phyloP scores from a whole-genome alignment of 805 yeast species.

The Zygoascus flipseniorum region DNA sequence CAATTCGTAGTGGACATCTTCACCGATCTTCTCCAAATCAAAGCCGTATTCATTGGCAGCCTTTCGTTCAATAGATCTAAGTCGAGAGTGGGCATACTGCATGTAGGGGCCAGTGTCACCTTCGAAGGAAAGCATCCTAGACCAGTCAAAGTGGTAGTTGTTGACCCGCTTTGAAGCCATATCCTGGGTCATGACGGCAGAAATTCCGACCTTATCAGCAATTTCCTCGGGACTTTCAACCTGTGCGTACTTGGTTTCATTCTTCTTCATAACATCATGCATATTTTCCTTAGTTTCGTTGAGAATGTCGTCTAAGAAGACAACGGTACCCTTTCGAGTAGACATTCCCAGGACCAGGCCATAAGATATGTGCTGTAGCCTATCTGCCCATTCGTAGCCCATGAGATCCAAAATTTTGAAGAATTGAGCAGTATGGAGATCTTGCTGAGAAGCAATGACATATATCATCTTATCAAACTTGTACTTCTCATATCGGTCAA shows the following conservation, averaged over 20 bases:
- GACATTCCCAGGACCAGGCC: conserved; percentile 99
- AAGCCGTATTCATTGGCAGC: conserved; percentile 30
- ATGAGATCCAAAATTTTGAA: conserved; percentile 87
- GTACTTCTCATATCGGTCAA: conserved; percentile 74
- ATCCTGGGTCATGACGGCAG: conserved; percentile 98
- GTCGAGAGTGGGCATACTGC: conserved; percentile 96
- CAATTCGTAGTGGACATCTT: conserved; percentile 47
- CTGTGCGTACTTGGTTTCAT: conserved; percentile 83
- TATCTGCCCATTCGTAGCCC: conserved; percentile 82
- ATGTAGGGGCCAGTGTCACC: conserved; percentile 99
- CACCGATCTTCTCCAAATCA: conserved; percentile 16
- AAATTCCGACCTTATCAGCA: conserved; percentile 91
- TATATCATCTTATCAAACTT: conserved; percentile 93
- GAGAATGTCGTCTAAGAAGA: conserved; percentile 87
- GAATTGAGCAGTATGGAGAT: conserved; percentile 86
- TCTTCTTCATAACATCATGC: conserved; percentile 94
- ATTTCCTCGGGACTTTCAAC: conserved; percentile 89
- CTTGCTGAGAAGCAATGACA: conserved; percentile 95
- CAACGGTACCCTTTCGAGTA: conserved; percentile 96
- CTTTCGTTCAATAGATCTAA: conserved; percentile 88
- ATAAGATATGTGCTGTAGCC: conserved; percentile 76
- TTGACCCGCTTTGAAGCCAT: conserved; percentile 96
- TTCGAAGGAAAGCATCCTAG: conserved; percentile 94
- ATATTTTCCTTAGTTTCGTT: conserved; percentile 89
- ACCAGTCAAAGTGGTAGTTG: conserved; percentile 96